A percentile compares a stretch with the other conserved stretches of the same genome.
Conservation (phyloP, 116 monocot genomes). For the Thalassia testudinum region DNA sequence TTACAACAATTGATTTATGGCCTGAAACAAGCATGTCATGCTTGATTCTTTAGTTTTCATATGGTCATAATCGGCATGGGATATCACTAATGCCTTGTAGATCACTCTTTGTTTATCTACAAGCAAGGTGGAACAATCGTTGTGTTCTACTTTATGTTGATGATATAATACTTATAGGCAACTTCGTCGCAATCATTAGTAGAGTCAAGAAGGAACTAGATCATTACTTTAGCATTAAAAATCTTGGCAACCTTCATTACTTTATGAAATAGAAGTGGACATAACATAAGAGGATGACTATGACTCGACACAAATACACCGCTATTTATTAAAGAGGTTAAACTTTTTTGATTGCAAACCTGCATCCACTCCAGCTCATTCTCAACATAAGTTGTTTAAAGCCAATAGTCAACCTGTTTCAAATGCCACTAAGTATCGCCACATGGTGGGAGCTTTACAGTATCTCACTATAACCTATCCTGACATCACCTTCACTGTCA, state of each 20-base stretch:
- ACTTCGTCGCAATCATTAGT: background rate
- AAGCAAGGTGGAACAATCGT: no score
- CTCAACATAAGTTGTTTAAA: background rate
- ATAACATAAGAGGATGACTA: background rate
- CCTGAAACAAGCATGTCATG: background rate
- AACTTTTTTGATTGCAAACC: background rate
- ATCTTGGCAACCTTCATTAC: no score
- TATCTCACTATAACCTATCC: background rate
- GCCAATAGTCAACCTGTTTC: background rate
- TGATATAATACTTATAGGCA: background rate
- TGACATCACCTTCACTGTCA: slow-evolving; percentile 3
- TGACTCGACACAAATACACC: slow-evolving; percentile 1
- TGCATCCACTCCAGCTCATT: background rate
- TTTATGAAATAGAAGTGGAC: background rate
- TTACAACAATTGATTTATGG: slow-evolving; percentile 4
- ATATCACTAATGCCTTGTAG: no score
- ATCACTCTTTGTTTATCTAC: no score
- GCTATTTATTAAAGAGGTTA: background rate
- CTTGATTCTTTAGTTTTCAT: background rate
- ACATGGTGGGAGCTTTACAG: slow-evolving; percentile 3
- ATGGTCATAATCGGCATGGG: no score
- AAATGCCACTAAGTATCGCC: no score
- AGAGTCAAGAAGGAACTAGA: background rate
- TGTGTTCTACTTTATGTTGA: no score
- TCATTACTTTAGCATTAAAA: no score